phyloP scores from a whole-genome alignment of 2,329 filamentous ascomycete genomes.

The Dothistroma pini region DNA sequence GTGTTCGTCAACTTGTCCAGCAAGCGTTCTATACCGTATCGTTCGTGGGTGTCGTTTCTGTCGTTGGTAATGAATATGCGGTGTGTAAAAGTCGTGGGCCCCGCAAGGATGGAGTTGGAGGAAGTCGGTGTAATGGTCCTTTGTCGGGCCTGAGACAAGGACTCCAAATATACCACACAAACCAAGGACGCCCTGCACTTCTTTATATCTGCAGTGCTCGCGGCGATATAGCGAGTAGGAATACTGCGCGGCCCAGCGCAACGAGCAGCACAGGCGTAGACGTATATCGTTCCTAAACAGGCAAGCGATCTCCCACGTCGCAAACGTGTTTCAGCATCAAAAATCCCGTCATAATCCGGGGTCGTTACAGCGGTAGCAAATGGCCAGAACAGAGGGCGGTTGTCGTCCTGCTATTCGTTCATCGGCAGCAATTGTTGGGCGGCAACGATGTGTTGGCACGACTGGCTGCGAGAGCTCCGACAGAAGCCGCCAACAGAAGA shows the following conservation, averaged over 20 bases:
- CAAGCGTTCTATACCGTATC: conserved; percentile 5
- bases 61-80: neutral
- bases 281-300: neutral
- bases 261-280: neutral
- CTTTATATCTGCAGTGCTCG: neutral
- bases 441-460: conserved; percentile 6
- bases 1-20: conserved; percentile 8
- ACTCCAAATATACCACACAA: neutral
- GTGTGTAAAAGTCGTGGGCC: conserved; percentile 5
- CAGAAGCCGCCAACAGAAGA: conserved; percentile 1
- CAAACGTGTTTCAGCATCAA: neutral
- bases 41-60: neutral
- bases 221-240: neutral
- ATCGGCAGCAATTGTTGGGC: conserved; percentile 4
- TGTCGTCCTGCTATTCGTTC: conserved; percentile 5
- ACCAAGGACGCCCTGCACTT: neutral
- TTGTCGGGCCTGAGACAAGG: conserved; percentile 3
- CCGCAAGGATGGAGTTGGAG: neutral
- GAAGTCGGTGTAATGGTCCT: conserved; percentile 2
- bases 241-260: neutral
- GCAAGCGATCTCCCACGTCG: neutral
- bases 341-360: neutral
- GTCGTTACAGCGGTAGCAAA: neutral
- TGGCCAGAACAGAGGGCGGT: neutral
- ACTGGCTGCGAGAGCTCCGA: neutral